These are phyloP conservation scores for Diversispora eburnea DNA, from an alignment of 192 early-diverging fungal species.

Conservation along the genomic window DNA sequence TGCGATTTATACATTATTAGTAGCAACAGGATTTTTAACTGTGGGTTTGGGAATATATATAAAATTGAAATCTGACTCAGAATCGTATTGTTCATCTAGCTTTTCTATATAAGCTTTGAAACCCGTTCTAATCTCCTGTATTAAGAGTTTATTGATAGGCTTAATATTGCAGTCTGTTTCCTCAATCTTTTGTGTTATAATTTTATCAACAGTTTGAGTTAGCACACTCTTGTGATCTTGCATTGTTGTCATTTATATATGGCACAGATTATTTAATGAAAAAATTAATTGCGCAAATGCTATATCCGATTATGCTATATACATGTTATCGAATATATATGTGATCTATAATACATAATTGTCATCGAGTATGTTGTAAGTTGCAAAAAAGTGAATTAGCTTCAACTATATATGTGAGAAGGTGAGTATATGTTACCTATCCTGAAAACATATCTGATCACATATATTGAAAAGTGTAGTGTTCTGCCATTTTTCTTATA, in stretches of 20 bases:
- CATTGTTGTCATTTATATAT: slow-evolving; percentile 9
- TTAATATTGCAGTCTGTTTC: slow-evolving; percentile 1
- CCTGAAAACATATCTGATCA: no score
- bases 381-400: no score
- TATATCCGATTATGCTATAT: slow-evolving; percentile 1
- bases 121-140: no score
- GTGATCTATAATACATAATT: no score
- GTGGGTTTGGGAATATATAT: slow-evolving; percentile 10
- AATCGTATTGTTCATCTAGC: slow-evolving; percentile 11
- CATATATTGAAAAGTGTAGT: no score
- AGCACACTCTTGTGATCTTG: no score
- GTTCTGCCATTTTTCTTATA: no score
- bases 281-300: slow-evolving; percentile 3
- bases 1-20: slow-evolving; percentile 18
- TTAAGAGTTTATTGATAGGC: not conserved
- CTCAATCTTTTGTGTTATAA: no score
- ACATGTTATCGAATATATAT: not conserved
- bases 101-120: slow-evolving; percentile 16
- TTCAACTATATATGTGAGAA: no score
- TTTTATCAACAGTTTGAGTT: no score
- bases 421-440: no score
- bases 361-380: no score
- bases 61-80: slow-evolving; percentile 11
- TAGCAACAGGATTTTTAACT: slow-evolving; percentile 18
- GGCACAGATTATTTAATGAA: slow-evolving; percentile 3